These are phyloP conservation scores for Sphaerostilbella broomeana DNA, from an alignment of 2,329 filamentous ascomycete genomes.

Conservation along the genomic window DNA sequence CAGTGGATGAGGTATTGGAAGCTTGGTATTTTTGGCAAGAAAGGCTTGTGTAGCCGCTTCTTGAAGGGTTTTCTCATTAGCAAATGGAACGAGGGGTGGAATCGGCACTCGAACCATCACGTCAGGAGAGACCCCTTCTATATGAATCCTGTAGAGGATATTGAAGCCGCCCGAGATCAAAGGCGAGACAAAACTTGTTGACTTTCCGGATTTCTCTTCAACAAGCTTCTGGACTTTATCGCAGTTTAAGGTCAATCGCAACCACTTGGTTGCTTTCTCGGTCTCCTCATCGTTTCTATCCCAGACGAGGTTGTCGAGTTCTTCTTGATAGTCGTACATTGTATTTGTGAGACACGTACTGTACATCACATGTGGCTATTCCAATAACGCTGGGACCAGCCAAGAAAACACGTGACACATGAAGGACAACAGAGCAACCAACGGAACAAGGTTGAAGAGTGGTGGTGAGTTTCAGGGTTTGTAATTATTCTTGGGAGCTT, in stretches of 20 bases:
- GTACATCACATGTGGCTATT: too few species aligned
- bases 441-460: too few species aligned
- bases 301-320: slow-evolving; percentile 24
- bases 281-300: slow-evolving; percentile 23
- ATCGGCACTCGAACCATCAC: slow-evolving; percentile 21
- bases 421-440: too few species aligned
- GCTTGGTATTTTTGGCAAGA: slow-evolving; percentile 16
- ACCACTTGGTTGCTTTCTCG: slow-evolving; percentile 20
- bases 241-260: slow-evolving; percentile 15
- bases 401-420: too few species aligned
- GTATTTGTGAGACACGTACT: too few species aligned
- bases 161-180: slow-evolving; percentile 24
- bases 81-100: slow-evolving; percentile 16
- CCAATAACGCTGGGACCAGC: too few species aligned
- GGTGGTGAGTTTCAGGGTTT: too few species aligned
- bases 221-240: slow-evolving; percentile 19
- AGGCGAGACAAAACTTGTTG: slow-evolving; percentile 17
- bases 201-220: slow-evolving; percentile 14
- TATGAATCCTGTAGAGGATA: slow-evolving; percentile 19
- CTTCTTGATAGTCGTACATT: slow-evolving; percentile 1
- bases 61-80: slow-evolving; percentile 18
- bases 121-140: slow-evolving; percentile 13
- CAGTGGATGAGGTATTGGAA: slow-evolving; percentile 21
- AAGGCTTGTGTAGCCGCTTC: slow-evolving; percentile 20
- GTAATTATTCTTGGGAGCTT: too few species aligned